Evolutionary conservation across 208 protist genomes (phyloP).

Genomic region (Leptomonas pyrrhocoris): DNA sequence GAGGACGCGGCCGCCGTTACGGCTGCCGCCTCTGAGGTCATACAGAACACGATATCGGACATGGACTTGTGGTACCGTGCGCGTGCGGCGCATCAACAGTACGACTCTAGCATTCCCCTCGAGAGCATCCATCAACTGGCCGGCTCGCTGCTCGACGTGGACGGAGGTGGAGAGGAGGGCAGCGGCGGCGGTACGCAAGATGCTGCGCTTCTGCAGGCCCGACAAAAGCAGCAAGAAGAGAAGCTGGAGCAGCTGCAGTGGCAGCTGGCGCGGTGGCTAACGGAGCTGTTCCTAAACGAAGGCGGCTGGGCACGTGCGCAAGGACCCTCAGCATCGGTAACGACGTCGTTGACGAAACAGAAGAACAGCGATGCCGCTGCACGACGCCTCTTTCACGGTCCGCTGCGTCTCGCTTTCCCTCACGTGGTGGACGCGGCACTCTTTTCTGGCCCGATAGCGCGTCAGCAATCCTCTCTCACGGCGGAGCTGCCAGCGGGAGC

Average conservation of each 20-base stretch:
- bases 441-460: constrained; percentile 1
- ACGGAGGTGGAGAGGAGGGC: background rate
- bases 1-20: constrained; percentile 5
- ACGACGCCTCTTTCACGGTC: constrained; percentile 22
- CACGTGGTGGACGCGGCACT: constrained; percentile 27
- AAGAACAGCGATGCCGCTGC: background rate
- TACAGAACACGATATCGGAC: constrained; percentile 15
- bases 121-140: constrained; percentile 1
- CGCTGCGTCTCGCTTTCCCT: constrained; percentile 7
- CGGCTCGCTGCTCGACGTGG: background rate
- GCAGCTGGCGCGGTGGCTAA: constrained; percentile 61
- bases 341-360: background rate
- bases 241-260: constrained; percentile 40
- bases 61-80: constrained; percentile 42
- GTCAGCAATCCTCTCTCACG: background rate
- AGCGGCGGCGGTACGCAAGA: background rate
- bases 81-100: constrained; percentile 27
- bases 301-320: constrained; percentile 50
- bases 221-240: constrained; percentile 8
- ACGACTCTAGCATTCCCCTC: constrained; percentile 26
- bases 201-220: constrained; percentile 4
- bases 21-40: constrained; percentile 26
- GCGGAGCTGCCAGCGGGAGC: background rate
- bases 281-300: constrained; percentile 80
- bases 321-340: background rate